These are phyloP conservation scores for Pleurotus giganteus DNA, from an alignment of 768 basidiomycete genomes.

Conservation along the genomic window DNA sequence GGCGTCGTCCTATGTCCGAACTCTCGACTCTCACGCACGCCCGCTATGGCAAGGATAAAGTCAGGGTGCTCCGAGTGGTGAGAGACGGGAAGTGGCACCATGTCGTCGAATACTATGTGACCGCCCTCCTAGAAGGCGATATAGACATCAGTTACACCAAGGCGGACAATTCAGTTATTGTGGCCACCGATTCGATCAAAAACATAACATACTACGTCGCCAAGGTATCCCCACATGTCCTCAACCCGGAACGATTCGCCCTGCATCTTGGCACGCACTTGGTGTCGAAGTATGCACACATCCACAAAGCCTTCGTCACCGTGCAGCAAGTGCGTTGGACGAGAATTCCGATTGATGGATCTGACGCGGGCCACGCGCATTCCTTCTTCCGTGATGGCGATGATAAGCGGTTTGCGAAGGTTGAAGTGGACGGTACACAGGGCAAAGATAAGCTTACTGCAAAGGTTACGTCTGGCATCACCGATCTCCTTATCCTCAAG, in stretches of 20 bases:
- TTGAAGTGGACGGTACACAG: constrained; percentile 59
- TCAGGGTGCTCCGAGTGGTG: constrained; percentile 85
- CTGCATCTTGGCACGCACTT: constrained; percentile 84
- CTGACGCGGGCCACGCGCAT: constrained; percentile 57
- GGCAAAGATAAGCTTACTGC: constrained; percentile 65
- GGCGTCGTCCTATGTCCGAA: background rate
- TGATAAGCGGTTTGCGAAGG: constrained; percentile 73
- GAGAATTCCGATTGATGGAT: constrained; percentile 56
- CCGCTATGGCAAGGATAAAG: constrained; percentile 85
- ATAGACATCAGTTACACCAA: constrained; percentile 82
- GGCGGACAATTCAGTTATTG: constrained; percentile 84
- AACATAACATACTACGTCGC: constrained; percentile 76
- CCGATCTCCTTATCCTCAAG: constrained; percentile 89
- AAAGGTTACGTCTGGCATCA: constrained; percentile 63
- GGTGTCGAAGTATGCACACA: constrained; percentile 76
- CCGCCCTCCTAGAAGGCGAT: constrained; percentile 78
- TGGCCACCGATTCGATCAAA: constrained; percentile 89
- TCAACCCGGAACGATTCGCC: constrained; percentile 82
- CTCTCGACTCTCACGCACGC: constrained; percentile 39
- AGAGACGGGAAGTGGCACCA: constrained; percentile 65
- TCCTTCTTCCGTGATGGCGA: constrained; percentile 89
- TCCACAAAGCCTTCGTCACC: constrained; percentile 66
- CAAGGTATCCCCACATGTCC: constrained; percentile 85
- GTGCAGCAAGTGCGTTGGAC: constrained; percentile 85
- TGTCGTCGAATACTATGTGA: constrained; percentile 83